A percentile compares a stretch with the other conserved stretches of the same genome.
These are phyloP conservation scores for Phialophora chinensis DNA, from an alignment of 2,329 filamentous ascomycete genomes.

Conservation along the genomic window DNA sequence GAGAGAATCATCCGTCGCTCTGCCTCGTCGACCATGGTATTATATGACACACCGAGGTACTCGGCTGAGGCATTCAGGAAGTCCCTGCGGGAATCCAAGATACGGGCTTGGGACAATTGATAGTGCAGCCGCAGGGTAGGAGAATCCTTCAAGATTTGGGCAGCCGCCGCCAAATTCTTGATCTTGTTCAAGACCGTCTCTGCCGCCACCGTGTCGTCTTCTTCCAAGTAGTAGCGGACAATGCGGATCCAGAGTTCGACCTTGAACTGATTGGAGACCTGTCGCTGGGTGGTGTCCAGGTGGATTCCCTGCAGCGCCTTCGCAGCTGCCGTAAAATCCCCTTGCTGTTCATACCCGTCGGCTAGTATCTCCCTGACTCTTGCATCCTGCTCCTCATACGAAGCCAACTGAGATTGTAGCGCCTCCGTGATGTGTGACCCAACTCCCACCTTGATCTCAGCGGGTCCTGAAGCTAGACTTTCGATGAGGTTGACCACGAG, in stretches of 20 bases:
- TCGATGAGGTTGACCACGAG: constrained; percentile 74
- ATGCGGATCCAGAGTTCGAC: constrained; percentile 90
- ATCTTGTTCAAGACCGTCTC: constrained; percentile 91
- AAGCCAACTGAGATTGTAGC: constrained; percentile 70
- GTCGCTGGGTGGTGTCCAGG: constrained; percentile 85
- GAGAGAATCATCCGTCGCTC: constrained; percentile 84
- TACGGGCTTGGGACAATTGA: constrained; percentile 87
- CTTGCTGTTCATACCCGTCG: constrained; percentile 78
- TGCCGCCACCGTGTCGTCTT: constrained; percentile 84
- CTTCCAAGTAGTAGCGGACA: constrained; percentile 90
- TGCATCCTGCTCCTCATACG: constrained; percentile 84
- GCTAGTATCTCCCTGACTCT: constrained; percentile 80
- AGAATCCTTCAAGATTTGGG: constrained; percentile 68
- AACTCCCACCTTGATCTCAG: constrained; percentile 73
- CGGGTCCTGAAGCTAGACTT: constrained; percentile 59
- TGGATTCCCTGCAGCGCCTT: constrained; percentile 80
- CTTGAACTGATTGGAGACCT: constrained; percentile 80
- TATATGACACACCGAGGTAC: constrained; percentile 86
- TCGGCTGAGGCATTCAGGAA: constrained; percentile 87
- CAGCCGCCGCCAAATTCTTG: constrained; percentile 78
- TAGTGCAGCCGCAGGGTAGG: constrained; percentile 81
- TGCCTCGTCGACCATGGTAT: constrained; percentile 77
- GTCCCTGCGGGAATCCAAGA: constrained; percentile 85
- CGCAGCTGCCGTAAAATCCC: constrained; percentile 81
- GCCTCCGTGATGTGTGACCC: constrained; percentile 74